Evolutionary conservation across 768 basidiomycete species (phyloP).

Genomic region (Mycena maculata): DNA sequence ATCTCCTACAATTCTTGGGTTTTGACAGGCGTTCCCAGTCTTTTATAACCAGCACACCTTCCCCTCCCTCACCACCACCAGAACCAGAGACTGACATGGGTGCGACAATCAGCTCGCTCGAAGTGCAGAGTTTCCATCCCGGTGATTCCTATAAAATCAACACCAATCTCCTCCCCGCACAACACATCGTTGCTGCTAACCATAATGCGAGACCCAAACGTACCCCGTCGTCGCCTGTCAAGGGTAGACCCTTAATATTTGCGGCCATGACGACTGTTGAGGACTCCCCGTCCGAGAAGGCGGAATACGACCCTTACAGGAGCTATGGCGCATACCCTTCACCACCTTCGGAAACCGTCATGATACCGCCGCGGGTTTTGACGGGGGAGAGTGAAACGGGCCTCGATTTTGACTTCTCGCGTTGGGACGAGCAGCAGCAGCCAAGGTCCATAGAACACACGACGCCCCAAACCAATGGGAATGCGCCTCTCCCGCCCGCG

Average conservation of each 20-base stretch:
- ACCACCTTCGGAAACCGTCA: slow-evolving; percentile 19
- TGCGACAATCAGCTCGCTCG: slow-evolving; percentile 35
- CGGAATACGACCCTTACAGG: slow-evolving; percentile 23
- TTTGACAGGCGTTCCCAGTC: slow-evolving; percentile 26
- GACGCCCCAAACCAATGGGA: slow-evolving; percentile 23
- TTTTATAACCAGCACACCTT: slow-evolving; percentile 9
- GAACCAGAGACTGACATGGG: slow-evolving; percentile 29
- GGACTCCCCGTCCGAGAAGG: slow-evolving; percentile 35
- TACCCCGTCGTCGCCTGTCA: slow-evolving; percentile 37
- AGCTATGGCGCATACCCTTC: slow-evolving; percentile 23
- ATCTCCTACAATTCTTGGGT: slow-evolving; percentile 16
- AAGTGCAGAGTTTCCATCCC: slow-evolving; percentile 32
- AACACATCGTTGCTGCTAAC: slow-evolving; percentile 19
- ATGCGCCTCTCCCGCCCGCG: slow-evolving; percentile 17
- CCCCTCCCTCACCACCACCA: slow-evolving; percentile 19
- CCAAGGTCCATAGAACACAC: slow-evolving; percentile 26
- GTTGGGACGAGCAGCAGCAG: slow-evolving; percentile 27
- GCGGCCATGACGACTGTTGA: slow-evolving; percentile 59
- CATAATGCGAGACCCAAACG: slow-evolving; percentile 24
- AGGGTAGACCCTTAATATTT: slow-evolving; percentile 73
- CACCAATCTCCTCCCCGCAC: slow-evolving; percentile 28
- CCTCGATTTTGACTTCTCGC: slow-evolving; percentile 20
- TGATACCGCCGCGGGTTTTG: slow-evolving; percentile 21
- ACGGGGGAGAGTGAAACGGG: not conserved
- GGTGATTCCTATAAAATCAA: slow-evolving; percentile 31